phyloP scores from a whole-genome alignment of 371 early-diverging fungal species.

The Mucor irregularis region DNA sequence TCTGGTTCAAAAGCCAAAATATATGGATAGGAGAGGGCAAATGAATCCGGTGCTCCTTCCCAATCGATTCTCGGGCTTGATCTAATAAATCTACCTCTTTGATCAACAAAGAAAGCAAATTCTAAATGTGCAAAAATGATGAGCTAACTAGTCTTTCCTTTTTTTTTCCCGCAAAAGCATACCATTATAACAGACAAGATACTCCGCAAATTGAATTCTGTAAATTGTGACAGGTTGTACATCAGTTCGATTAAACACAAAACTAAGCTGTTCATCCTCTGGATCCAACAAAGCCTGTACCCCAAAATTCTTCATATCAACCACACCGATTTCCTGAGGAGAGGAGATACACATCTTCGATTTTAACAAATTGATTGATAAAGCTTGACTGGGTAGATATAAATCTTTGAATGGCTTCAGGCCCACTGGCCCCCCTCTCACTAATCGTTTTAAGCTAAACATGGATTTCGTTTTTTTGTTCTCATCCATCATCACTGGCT shows the following conservation, averaged over 20 bases:
- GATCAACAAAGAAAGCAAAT: slow-evolving; percentile 90
- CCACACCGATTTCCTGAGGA: slow-evolving; percentile 89
- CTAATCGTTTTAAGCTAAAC: slow-evolving; percentile 45
- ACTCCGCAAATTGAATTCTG: slow-evolving; percentile 20
- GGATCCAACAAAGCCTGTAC: slow-evolving; percentile 47
- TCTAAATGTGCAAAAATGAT: slow-evolving; percentile 71
- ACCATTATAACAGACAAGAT: slow-evolving; percentile 27
- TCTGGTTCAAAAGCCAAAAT: slow-evolving; percentile 85
- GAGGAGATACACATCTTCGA: slow-evolving; percentile 91
- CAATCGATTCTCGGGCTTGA: slow-evolving; percentile 39
- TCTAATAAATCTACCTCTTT: slow-evolving; percentile 42
- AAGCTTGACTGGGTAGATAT: slow-evolving; percentile 88
- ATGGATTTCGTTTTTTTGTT: slow-evolving; percentile 55
- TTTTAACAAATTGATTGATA: slow-evolving; percentile 80
- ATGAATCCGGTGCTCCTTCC: slow-evolving; percentile 56
- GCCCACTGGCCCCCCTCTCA: slow-evolving; percentile 51
- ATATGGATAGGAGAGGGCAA: slow-evolving; percentile 77
- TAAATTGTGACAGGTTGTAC: slow-evolving; percentile 20
- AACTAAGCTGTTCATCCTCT: slow-evolving; percentile 33
- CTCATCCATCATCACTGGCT: slow-evolving; percentile 64
- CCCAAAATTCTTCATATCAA: slow-evolving; percentile 78
- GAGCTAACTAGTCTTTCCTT: background rate
- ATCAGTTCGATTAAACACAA: slow-evolving; percentile 19
- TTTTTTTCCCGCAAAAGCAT: slow-evolving; percentile 11
- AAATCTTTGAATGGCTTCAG: slow-evolving; percentile 80